A percentile compares a stretch with the other conserved stretches of the same genome.
Evolutionary conservation across 176 grass and related monocot genomes (phyloP).

Genomic region (Aegilops longissima): DNA sequence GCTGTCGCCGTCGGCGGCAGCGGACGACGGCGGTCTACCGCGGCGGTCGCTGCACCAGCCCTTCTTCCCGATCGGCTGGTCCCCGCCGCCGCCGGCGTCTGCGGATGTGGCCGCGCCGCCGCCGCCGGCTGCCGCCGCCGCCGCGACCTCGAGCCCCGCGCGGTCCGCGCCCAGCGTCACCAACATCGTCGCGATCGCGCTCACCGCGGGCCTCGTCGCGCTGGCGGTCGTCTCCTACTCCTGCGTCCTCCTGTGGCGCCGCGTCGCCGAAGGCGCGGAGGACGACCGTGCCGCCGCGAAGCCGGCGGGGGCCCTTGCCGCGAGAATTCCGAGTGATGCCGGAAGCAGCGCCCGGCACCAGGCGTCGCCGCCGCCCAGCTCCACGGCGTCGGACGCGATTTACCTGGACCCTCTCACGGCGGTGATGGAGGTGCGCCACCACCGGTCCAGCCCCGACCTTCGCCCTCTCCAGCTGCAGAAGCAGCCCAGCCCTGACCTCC

Average conservation of each 20-base stretch:
- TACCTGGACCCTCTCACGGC: conserved; percentile 47
- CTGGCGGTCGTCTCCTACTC: conserved; percentile 38
- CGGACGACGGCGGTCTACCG: not conserved
- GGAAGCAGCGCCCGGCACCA: conserved; percentile 44
- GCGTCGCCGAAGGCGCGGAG: conserved; percentile 5
- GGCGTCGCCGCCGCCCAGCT: conserved; percentile 45
- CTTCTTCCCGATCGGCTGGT: conserved; percentile 46
- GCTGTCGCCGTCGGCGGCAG: too few species aligned
- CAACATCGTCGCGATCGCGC: conserved; percentile 55
- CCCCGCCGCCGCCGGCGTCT: conserved; percentile 41
- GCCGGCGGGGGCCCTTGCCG: conserved; percentile 2
- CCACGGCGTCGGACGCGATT: conserved; percentile 47
- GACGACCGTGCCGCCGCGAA: not conserved
- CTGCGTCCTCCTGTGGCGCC: conserved; percentile 52
- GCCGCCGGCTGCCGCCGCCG: not conserved
- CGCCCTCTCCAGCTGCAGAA: conserved; percentile 45
- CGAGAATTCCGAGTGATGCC: conserved; percentile 29
- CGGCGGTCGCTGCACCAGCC: conserved; percentile 64
- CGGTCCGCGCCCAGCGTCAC: conserved; percentile 27
- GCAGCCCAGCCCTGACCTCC: conserved; percentile 65
- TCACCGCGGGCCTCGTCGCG: conserved; percentile 40
- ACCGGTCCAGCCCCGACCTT: conserved; percentile 57
- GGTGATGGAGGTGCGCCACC: conserved; percentile 35
- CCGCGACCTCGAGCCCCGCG: not conserved
- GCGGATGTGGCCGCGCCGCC: not conserved